Base-by-base conservation (phyloP, 2,329 filamentous ascomycete species). In the Plectosphaerella cucumerina region DNA sequence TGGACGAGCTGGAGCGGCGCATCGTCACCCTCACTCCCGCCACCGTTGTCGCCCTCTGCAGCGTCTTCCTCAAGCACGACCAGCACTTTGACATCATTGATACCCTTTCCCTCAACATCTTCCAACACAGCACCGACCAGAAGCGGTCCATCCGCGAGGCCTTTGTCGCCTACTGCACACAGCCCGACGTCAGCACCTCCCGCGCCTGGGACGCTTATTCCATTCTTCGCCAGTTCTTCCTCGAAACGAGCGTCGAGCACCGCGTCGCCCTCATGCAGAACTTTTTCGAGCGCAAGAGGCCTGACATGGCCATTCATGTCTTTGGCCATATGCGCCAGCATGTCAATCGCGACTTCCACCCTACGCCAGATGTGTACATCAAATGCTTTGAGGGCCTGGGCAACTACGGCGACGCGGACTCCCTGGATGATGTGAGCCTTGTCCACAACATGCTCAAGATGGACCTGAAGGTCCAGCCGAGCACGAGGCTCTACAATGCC, bases 401-500 rank as follows among this genome's bases (percentile, higher is more conserved):
- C 4, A 67, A 69, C n/a, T 68, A 70, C 41, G 70, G 70, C 1
- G 71, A 74, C 50, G 42, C 53, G 37, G 71, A 73, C 15, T 42
- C 47, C 2, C 26, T 70, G 2, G 84, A 89, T 50, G 84, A 84
- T 41, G 72, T 97, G 18, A 82, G 84, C 52, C 82, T 87, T 55
- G 81, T 96, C 2, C 88, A 96, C 71, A 96, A 97, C 64, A 93
- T 96, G 82, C 77, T 97, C 58, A 97, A 96, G 71, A 85, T 97
- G 66, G 94, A 99, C 66, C 79, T 85, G n/a, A 81, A 82, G 41
- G 78, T 97, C 35, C 84, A 92, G 59, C 78, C 86, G 5, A 85
- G 81, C 59, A 97, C 93, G 1, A 76, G 74, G 50, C 74, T 97
- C 2, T 83, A 87, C 59, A 97, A 96, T 60, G 84, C 87, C 0